Conservation (phyloP, 108 stramenopile genomes). For the Hondaea fermentalgiana region DNA sequence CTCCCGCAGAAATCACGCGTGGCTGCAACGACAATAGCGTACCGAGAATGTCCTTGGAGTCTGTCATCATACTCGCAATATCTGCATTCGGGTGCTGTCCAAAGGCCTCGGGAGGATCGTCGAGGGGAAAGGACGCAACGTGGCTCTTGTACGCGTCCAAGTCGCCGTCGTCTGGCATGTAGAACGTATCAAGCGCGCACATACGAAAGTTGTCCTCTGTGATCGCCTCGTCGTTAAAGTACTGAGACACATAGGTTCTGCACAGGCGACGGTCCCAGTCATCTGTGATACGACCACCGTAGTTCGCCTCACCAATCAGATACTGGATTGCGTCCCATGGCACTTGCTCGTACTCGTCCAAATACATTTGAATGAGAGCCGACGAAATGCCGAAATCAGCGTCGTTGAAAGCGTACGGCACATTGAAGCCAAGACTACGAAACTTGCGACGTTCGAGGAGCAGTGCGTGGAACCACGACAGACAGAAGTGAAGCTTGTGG, state of each 20-base stretch:
- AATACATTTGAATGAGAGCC: conserved; percentile 53
- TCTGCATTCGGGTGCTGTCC: conserved; percentile 63
- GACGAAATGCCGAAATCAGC: conserved; percentile 57
- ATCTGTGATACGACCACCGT: conserved; percentile 62
- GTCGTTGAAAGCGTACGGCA: conserved; percentile 65
- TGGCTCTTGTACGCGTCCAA: conserved; percentile 43
- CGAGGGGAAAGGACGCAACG: conserved; percentile 35
- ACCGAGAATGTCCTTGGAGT: conserved; percentile 36
- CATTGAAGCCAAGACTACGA: conserved; percentile 62
- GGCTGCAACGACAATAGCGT: conserved; percentile 46
- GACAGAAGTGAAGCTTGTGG: conserved; percentile 52
- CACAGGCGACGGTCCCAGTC: conserved; percentile 57
- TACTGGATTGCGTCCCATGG: conserved; percentile 62
- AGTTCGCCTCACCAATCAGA: conserved; percentile 60
- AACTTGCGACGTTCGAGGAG: conserved; percentile 59
- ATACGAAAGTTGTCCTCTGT: conserved; percentile 31
- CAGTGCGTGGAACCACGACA: conserved; percentile 60
- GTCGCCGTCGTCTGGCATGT: conserved; percentile 46
- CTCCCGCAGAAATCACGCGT: conserved; percentile 27
- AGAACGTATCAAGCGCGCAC: conserved; percentile 32
- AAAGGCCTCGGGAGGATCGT: conserved; percentile 54
- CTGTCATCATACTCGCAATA: conserved; percentile 50
- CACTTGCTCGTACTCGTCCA: conserved; percentile 49
- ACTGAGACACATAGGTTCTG: conserved; percentile 53
- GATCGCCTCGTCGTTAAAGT: conserved; percentile 46